Base-by-base conservation (phyloP, 345 rosid genomes). In the Boechera stricta region DNA sequence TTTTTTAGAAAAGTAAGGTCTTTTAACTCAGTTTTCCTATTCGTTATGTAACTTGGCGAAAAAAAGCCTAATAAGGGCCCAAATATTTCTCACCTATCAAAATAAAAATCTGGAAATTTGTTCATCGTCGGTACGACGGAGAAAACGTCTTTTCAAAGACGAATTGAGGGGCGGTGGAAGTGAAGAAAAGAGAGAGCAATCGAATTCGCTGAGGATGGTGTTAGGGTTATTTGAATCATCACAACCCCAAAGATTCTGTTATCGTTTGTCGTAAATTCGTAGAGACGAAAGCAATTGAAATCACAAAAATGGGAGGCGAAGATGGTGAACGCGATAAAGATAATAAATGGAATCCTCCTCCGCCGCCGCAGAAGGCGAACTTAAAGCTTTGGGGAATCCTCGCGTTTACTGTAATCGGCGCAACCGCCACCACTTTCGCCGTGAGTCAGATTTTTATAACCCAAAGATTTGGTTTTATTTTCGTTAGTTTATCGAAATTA, bases 351-450 rank as follows among this genome's bases (percentile, higher is more conserved):
- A 75, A 74, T 54, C 69, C 78, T 36, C 81, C 71, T 36, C 81
- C 71, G 44, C 81, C 66, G 61, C 86, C 79, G 47, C 80, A 79
- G 66, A 84, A 85, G 53, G 73, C 81, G 7, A 85, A 81, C 28
- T 73, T 84, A 56, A 90, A 86, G 80, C 86, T 89, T 42, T 94
- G 95, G 98, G 90, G 95, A 6, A 65, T 92, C 51, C 73, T 94
- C 45, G 80, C 86, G 47, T 87, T 92, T 85, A 87, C 89, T 69
- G 81, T 94, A 10, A 82, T 92, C 64, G 95, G 98, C 77, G 98
- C 97, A 85, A 92, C 97, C 15, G 92, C 90, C 66, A 92, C 95
- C 77, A 92, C 97, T 67, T 84, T 87, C 73, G 97, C 97, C 36
- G 97, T 94, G 62, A 82, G 88, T 79, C 5, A n/a, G 52, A 53